These are phyloP conservation scores for Cicer pinnatifidum DNA, from an alignment of 306 rosid species.

Conservation along the genomic window DNA sequence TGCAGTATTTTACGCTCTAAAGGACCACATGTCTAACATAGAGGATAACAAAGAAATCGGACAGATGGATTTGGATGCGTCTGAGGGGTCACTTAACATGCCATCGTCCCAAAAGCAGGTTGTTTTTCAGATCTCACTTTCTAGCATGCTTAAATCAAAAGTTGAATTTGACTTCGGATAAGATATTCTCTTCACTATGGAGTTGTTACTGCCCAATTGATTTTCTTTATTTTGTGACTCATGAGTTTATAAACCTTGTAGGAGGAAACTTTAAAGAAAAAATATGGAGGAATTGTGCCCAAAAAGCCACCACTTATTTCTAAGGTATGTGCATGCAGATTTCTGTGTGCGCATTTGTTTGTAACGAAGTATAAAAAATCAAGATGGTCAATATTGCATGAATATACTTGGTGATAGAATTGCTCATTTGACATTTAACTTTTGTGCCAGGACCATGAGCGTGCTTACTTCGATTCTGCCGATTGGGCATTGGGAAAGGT, in stretches of 20 bases:
- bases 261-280: conserved; percentile 84
- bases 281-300: conserved; percentile 88
- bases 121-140: conserved; percentile 32
- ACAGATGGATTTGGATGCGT: conserved; percentile 55
- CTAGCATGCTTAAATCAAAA: conserved; percentile 25
- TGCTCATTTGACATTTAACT: conserved; percentile 40
- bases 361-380: neutral
- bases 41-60: conserved; percentile 65
- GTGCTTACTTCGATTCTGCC: conserved; percentile 96
- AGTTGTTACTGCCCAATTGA: neutral
- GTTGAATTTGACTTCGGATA: conserved; percentile 10
- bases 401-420: conserved; percentile 5
- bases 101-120: conserved; percentile 73
- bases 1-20: conserved; percentile 46
- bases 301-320: conserved; percentile 92
- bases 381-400: conserved; percentile 5
- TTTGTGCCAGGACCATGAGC: conserved; percentile 86
- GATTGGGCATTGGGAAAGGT: conserved; percentile 99
- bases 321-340: conserved; percentile 55
- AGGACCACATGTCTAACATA: conserved; percentile 56
- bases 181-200: conserved; percentile 26
- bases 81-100: conserved; percentile 52
- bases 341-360: conserved; percentile 28
- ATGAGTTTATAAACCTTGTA: conserved; percentile 49
- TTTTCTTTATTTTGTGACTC: conserved; percentile 40